Evolutionary conservation across 768 basidiomycete genomes (phyloP).

Genomic region (Boletus edulis): DNA sequence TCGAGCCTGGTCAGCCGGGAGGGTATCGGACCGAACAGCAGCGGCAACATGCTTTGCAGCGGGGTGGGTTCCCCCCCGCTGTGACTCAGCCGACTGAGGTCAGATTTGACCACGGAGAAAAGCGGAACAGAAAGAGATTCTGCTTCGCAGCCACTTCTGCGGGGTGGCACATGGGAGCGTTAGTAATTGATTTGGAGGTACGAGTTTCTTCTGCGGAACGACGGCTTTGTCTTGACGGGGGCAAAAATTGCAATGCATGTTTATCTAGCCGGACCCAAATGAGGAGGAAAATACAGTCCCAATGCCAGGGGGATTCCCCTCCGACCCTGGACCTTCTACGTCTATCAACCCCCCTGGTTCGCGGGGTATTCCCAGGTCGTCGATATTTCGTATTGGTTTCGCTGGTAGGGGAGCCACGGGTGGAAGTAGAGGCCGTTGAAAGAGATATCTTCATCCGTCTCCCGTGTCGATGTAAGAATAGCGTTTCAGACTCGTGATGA

Average conservation of each 20-base stretch:
- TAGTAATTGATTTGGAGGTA: slow-evolving; percentile 84
- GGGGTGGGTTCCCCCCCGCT: slow-evolving; percentile 31
- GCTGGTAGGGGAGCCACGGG: slow-evolving; percentile 50
- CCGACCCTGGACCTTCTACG: slow-evolving; percentile 13
- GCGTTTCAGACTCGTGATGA: neutral
- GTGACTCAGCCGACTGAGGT: slow-evolving; percentile 68
- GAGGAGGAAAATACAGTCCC: slow-evolving; percentile 30
- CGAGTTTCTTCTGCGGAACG: neutral
- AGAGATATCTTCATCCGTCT: neutral
- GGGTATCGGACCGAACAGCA: slow-evolving; percentile 47
- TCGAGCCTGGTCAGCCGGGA: slow-evolving; percentile 57
- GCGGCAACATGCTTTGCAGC: slow-evolving; percentile 26
- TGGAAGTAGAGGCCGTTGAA: slow-evolving; percentile 18
- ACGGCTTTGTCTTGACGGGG: neutral
- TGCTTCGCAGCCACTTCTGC: slow-evolving; percentile 79
- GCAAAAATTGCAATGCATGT: neutral
- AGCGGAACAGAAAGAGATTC: slow-evolving; percentile 55
- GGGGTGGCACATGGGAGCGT: slow-evolving; percentile 91
- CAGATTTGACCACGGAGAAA: slow-evolving; percentile 60
- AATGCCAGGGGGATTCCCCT: slow-evolving; percentile 37
- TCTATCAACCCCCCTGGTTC: slow-evolving; percentile 11
- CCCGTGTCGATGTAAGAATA: slow-evolving; percentile 10
- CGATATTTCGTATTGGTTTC: slow-evolving; percentile 54
- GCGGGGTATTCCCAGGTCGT: slow-evolving; percentile 13
- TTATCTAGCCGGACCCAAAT: slow-evolving; percentile 31